Evolutionary conservation across 2,329 filamentous ascomycete genomes (phyloP), one percentile per base, ranked within the genome.

Genomic region (Aspergillus alliaceus): DNA sequence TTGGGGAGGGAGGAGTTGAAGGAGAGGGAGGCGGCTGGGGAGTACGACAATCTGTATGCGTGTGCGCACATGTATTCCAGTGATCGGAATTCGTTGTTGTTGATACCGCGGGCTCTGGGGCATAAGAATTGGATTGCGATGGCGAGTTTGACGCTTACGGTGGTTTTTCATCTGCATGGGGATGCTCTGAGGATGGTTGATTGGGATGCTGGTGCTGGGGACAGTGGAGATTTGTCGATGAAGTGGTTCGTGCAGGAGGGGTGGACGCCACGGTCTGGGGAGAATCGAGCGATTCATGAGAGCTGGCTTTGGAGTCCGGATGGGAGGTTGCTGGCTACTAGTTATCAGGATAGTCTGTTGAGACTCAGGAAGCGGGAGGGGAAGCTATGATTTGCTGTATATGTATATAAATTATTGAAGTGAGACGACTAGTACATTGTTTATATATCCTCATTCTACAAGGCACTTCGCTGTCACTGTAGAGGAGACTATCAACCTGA

Each of bases 51-150:
- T 60, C 67, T 86, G 18, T 83, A 85, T 60, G 79, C 82, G 1
- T 83, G 80, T 61, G 82, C 82, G 3, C 84, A 86, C 66, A 72
- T 85, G 42, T 86, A 84, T 63, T 79, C 82, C 0, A 82, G 79
- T 32, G 84, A 85, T 62, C 77, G 80, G 24, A 85, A 85, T 56
- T 80, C 80, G 18, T 69, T 85, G 12, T 79, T 80, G 66, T 69
- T 84, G 44, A 76, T 84, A 2, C 74, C 80, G 2, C 81, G 81
- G 22, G 78, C 82, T 15, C 66, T 81, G n/a, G 77, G 77, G 0
- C 68, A 78, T 24, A 69, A 75, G 35, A 60, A 68, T 6, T 77
- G 72, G 58, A 70, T 66, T 0, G 72, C 73, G 22, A 79, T 82
- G 73, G 77, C 76, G 5, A 80, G 77, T 58, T 61, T 84, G 49